Base-by-base conservation (phyloP, 192 early-diverging fungal species). In the Thamnidium elegans region DNA sequence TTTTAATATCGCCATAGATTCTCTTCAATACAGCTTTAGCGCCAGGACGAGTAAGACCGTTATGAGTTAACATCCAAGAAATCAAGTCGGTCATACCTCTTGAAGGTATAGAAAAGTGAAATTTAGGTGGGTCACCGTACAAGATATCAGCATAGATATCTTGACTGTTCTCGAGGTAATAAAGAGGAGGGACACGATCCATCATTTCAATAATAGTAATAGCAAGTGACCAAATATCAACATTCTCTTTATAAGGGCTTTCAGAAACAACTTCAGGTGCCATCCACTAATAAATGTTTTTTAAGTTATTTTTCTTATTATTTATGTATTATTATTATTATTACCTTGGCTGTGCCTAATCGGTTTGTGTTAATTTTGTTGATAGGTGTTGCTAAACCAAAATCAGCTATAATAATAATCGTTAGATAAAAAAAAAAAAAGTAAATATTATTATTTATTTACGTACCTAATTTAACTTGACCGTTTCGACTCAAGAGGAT, bases 201-300 rank as follows among this genome's bases (percentile, higher is more conserved):
- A 78, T 65, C 68, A 78, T 69, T 58, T 78, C 77, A 34, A 78
- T 78, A 30, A 70, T 64, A 1, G 70, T 72, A 45, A 80, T 78
- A 7, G 65, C 78, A 34, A 78, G 50, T 9, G 78, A 80, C 78
- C 78, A 80, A 11, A 80, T 58, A 66, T 80, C 78, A 4, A 78
- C 73, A 60, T 78, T 80, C 39, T 79, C 73, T 45, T 74, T 74
- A 53, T 80, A 80, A 32, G 65, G 14, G 23, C 58, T 62, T 34
- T 74, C 69, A 26, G 44, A 50, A 14, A 80, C 68, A 13, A 80
- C 72, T 66, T 80, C 78, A 14, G 78, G 78, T 13, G 78, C 77
- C 78, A 80, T 80, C 71, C 71, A 73, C 62, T 68, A 54, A 50
- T 15, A n/a, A n/a, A n/a, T n/a, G n/a, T n/a, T n/a, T n/a, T n/a